phyloP scores from a whole-genome alignment of 768 basidiomycete species.

The Mycena polygramma region DNA sequence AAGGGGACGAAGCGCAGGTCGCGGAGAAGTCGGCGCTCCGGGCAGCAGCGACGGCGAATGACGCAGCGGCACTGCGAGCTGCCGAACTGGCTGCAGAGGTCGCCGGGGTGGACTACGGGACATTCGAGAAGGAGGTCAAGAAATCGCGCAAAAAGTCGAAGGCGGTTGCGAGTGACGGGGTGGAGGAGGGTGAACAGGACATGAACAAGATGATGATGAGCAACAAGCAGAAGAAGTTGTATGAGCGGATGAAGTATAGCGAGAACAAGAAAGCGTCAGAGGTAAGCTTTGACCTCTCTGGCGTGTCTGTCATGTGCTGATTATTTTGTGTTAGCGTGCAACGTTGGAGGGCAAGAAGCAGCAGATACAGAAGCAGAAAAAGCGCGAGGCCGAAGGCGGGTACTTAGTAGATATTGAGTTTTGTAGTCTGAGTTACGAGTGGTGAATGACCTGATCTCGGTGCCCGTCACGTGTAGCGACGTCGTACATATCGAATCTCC shows the following conservation, averaged over 20 bases:
- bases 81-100: constrained; percentile 95
- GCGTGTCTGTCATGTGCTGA: constrained; percentile 13
- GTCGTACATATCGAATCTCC: background rate
- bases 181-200: constrained; percentile 72
- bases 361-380: constrained; percentile 66
- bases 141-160: constrained; percentile 64
- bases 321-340: constrained; percentile 60
- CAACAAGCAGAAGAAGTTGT: constrained; percentile 93
- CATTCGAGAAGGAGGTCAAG: constrained; percentile 82
- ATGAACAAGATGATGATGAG: constrained; percentile 99
- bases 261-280: constrained; percentile 82
- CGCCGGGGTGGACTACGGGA: constrained; percentile 82
- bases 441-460: constrained; percentile 1
- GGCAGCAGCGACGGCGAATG: constrained; percentile 55
- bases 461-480: background rate
- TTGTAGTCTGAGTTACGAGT: background rate
- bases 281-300: constrained; percentile 63
- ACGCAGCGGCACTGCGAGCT: constrained; percentile 79
- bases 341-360: constrained; percentile 71
- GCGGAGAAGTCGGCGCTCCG: constrained; percentile 46
- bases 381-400: constrained; percentile 51
- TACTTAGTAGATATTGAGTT: constrained; percentile 9
- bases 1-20: constrained; percentile 42
- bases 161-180: constrained; percentile 45
- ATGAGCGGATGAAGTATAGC: constrained; percentile 93